These are phyloP conservation scores for Flaveria robusta DNA, from an alignment of 129 eudicot genomes.

Conservation along the genomic window DNA sequence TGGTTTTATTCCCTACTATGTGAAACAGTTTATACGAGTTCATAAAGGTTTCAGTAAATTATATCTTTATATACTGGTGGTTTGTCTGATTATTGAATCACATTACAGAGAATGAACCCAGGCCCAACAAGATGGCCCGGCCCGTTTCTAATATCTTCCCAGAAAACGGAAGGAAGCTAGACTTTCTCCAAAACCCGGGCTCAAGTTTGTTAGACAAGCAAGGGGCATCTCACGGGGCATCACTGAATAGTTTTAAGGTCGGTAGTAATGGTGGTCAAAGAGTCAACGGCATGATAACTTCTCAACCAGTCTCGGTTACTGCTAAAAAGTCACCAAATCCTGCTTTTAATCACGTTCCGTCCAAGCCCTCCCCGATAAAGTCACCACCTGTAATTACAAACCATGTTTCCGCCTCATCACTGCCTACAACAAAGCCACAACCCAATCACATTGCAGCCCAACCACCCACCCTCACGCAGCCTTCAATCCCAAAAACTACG, in stretches of 20 bases:
- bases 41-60: background rate
- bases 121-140: conserved; percentile 64
- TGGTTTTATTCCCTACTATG: background rate
- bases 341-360: conserved; percentile 10
- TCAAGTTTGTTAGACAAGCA: conserved; percentile 36
- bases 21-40: background rate
- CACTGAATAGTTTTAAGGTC: conserved; percentile 21
- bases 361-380: conserved; percentile 37
- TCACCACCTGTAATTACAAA: conserved; percentile 31
- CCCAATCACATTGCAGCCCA: conserved; percentile 28
- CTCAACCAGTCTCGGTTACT: conserved; percentile 29
- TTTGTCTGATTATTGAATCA: conserved; percentile 31
- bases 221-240: conserved; percentile 40
- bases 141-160: conserved; percentile 41
- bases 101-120: conserved; percentile 54
- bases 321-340: conserved; percentile 34
- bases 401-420: conserved; percentile 24
- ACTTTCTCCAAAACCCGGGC: conserved; percentile 32
- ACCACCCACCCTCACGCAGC: conserved; percentile 8
- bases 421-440: conserved; percentile 31
- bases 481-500: conserved; percentile 8
- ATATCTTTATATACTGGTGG: conserved; percentile 25
- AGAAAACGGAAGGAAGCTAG: conserved; percentile 51
- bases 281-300: conserved; percentile 45
- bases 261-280: conserved; percentile 37